Conservation (phyloP, 257 asterid genomes). For the Asclepias syriaca region DNA sequence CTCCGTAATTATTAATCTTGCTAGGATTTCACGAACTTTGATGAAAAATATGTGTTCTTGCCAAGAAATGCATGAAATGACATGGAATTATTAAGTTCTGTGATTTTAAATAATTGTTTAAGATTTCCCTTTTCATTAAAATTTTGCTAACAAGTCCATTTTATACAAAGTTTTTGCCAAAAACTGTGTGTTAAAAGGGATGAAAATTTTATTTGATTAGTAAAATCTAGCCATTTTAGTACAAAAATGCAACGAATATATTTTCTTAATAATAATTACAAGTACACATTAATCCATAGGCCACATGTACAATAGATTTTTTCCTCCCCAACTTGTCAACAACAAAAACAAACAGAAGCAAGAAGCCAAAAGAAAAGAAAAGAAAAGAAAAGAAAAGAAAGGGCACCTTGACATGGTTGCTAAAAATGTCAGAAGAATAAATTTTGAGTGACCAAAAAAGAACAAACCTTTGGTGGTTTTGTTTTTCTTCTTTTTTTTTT, state of each 20-base stretch:
- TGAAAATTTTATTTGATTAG: no score
- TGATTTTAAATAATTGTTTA: no score
- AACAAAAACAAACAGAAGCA: slow-evolving; percentile 4
- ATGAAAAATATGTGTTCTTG: background rate
- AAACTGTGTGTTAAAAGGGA: no score
- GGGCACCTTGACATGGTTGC: slow-evolving; percentile 5
- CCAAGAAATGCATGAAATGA: background rate
- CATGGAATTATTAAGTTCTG: no score
- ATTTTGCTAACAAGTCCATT: no score
- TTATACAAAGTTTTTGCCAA: no score
- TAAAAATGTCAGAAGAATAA: background rate
- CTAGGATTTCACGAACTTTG: no score
- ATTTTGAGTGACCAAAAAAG: background rate
- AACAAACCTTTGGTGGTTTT: background rate
- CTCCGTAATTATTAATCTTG: background rate
- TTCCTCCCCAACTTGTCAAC: slow-evolving; percentile 13
- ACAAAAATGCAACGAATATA: background rate
- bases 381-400: background rate
- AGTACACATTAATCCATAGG: background rate
- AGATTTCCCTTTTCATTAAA: no score
- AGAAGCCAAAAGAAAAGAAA: background rate
- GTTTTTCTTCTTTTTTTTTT: no score
- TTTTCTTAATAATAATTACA: background rate
- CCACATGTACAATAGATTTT: slow-evolving; percentile 1
- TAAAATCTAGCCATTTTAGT: background rate